These are phyloP conservation scores for Cetradonia linearis DNA, from an alignment of 495 filamentous ascomycete genomes.

Conservation along the genomic window DNA sequence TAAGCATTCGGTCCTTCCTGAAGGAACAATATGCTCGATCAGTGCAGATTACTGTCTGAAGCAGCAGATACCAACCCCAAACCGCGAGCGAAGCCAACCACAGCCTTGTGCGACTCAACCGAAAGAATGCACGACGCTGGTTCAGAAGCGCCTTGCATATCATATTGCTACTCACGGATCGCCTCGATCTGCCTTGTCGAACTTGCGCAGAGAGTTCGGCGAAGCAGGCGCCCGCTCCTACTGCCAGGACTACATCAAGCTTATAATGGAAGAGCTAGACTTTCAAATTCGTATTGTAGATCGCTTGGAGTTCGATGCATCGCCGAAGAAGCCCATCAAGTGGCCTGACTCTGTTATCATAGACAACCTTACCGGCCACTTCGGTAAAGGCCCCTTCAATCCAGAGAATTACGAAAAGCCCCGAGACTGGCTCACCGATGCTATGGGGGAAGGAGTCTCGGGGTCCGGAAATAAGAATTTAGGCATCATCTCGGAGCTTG, in stretches of 20 bases:
- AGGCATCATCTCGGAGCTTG: not conserved
- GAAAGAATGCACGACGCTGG: constrained; percentile 9
- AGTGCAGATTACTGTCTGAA: constrained; percentile 11
- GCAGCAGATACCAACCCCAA: not conserved
- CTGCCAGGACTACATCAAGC: constrained; percentile 20
- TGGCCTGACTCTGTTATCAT: not conserved
- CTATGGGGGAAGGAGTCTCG: constrained; percentile 3
- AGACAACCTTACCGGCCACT: not conserved
- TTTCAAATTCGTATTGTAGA: constrained; percentile 20
- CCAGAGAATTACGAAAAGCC: constrained; percentile 8
- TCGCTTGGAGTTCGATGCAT: constrained; percentile 6
- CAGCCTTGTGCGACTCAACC: not conserved
- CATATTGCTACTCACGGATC: constrained; percentile 20
- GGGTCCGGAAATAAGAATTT: not conserved
- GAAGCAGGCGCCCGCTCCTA: constrained; percentile 15
- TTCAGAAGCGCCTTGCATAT: constrained; percentile 23
- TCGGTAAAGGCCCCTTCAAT: constrained; percentile 2
- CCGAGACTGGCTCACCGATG: constrained; percentile 14
- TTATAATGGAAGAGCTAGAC: constrained; percentile 22
- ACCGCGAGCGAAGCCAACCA: not conserved
- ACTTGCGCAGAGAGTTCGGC: constrained; percentile 20
- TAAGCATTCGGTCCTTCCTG: constrained; percentile 24
- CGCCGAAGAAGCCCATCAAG: not conserved
- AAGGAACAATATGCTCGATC: constrained; percentile 17
- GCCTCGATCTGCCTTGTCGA: constrained; percentile 17